Base-by-base conservation (phyloP, 1,284 basidiomycete genomes). In the Marasmius fiardii region DNA sequence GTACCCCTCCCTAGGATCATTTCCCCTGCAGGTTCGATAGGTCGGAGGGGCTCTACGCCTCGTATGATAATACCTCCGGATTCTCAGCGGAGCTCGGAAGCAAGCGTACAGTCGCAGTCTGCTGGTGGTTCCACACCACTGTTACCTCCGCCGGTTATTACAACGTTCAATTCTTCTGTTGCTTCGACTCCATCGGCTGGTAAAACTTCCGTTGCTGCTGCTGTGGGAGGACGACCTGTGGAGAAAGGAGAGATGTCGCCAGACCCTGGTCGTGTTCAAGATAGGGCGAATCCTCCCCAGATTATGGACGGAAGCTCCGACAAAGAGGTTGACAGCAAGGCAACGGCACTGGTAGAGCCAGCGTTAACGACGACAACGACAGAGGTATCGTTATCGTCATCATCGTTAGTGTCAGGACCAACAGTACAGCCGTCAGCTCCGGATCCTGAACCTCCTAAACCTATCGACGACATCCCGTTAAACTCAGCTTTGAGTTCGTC, bases 1-100 rank as follows among this genome's bases (percentile, higher is more conserved):
- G 48, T 20, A 14, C 43, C 51, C 21, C 45, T 58, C 26, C 56
- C 66, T 5, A 56, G 66, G 52, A 61, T 68, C 50, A 67, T 67
- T 14, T 64, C 66, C 6, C 61, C 67, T 10, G 60, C 66, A 49
- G 62, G 14, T 58, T 62, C 26, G 55, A 52, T 14, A 54, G 23
- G 21, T 16, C 28, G 16, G 44, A 47, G 44, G 23, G 44, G 23
- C 10, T 47, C 44, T 16, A 47, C 37, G 14, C 49, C 49, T 37
- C 33, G 49, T 16, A 51, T 51, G 49, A 51, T 51, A 4, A 33
- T 33, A 8, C n/a, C 49, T 8, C 28, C 49, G 4, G 39, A 41
- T 20, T 6, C 11, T 14, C 39, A 41, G 14, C 39, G 39, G n/a
- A 41, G n/a, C 20, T 7, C 39, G n/a, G 5, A 6, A 41, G 11